A percentile compares a stretch with the other conserved stretches of the same genome.
Conservation (phyloP, 2,329 filamentous ascomycete species). For the Pochonia chlamydosporia region DNA sequence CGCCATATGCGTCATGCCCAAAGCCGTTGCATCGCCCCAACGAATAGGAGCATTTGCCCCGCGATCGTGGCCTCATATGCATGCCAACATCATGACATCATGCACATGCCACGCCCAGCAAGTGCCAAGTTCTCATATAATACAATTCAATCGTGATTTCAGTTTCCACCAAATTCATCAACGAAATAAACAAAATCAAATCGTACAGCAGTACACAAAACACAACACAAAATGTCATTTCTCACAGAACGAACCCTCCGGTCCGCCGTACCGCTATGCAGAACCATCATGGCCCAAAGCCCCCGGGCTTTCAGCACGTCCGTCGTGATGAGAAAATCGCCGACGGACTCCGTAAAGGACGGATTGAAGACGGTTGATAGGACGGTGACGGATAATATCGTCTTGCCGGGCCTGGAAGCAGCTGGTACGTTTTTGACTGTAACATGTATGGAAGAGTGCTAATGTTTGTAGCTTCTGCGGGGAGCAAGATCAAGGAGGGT, state of each 20-base stretch:
- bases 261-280: conserved; percentile 33
- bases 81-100: conserved; percentile 11
- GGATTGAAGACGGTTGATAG: conserved; percentile 54
- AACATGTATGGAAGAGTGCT: neutral
- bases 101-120: neutral
- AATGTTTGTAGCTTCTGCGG: conserved; percentile 26
- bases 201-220: neutral
- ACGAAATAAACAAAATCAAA: too few species aligned
- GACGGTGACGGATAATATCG: conserved; percentile 53
- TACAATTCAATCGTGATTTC: neutral
- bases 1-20: conserved; percentile 1
- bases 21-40: neutral
- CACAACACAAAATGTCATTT: conserved; percentile 41
- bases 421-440: conserved; percentile 38
- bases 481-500: conserved; percentile 42
- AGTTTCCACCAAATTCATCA: neutral
- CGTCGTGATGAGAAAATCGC: conserved; percentile 38
- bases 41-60: conserved; percentile 12
- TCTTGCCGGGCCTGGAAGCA: conserved; percentile 56
- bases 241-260: conserved; percentile 41
- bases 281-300: conserved; percentile 30
- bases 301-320: conserved; percentile 47
- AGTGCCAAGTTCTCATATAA: neutral
- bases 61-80: neutral
- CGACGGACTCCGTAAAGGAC: conserved; percentile 53